Conservation (phyloP, 805 yeast genomes). For the Metschnikowia reukaufii region DNA sequence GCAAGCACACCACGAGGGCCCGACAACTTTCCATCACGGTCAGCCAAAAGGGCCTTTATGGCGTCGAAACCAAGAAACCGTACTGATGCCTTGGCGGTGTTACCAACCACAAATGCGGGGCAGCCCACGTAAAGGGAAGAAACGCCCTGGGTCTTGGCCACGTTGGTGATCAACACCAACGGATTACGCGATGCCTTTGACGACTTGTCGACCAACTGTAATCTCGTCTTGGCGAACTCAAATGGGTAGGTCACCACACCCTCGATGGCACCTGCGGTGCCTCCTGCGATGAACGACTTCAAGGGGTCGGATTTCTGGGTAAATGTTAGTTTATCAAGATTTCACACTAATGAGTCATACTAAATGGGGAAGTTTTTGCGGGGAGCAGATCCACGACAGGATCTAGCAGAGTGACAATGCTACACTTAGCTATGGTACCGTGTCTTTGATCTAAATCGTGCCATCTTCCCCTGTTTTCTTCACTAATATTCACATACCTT, state of each 20-base stretch:
- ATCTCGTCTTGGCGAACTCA: conserved; percentile 92
- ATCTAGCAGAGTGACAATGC: too few species aligned
- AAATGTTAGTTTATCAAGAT: conserved; percentile 12
- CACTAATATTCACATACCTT: conserved; percentile 12
- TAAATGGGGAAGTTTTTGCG: neutral
- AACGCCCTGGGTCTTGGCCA: conserved; percentile 76
- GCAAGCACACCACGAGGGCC: conserved; percentile 93
- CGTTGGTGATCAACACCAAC: conserved; percentile 68
- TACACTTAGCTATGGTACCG: too few species aligned
- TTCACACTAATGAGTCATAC: neutral
- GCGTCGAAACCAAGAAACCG: conserved; percentile 91
- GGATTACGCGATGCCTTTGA: conserved; percentile 79
- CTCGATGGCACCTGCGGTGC: conserved; percentile 94
- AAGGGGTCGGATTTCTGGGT: conserved; percentile 60
- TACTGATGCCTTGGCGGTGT: conserved; percentile 94
- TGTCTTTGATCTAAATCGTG: too few species aligned
- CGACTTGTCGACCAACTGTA: conserved; percentile 74
- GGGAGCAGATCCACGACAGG: too few species aligned
- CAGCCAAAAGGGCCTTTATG: conserved; percentile 73
- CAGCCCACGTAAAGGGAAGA: conserved; percentile 88
- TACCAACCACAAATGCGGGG: conserved; percentile 94
- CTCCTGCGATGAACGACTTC: conserved; percentile 91
- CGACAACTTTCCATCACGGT: conserved; percentile 80
- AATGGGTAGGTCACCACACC: conserved; percentile 92
- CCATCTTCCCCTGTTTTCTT: too few species aligned